Base-by-base conservation (phyloP, 208 protist genomes). In the Crithidia sp. region DNA sequence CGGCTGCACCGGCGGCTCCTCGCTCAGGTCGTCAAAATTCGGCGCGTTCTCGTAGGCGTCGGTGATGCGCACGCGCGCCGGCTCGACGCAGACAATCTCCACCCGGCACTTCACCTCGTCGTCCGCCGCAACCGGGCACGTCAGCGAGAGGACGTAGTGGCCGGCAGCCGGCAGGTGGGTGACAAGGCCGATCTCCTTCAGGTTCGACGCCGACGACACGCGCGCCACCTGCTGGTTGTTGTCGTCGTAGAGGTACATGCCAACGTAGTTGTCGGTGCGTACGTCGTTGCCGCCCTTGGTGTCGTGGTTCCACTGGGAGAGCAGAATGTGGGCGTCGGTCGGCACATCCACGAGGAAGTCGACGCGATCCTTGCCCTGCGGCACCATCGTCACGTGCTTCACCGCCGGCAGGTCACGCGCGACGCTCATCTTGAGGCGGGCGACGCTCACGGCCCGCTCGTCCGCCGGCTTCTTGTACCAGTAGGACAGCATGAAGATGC, bases 401-500 rank as follows among this genome's bases (percentile, higher is more conserved):
- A 95, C 81, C 5, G 90, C 90, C 52, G 87, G 85, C 16, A 91
- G 63, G 40, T 81, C 67, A 8, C 82, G 83, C 2, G 83, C 87
- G 13, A 95, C 87, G 44, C 75, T 54, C 14, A 86, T 68, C 5
- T 76, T 73, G 17, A 91, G 79, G 4, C 87, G 87, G 9, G 49
- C 52, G 16, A 95, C 54, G 17, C 60, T 77, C 36, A 91, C 61
- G 6, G 55, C 43, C n/a, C 74, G 59, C 52, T 55, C 75, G 66
- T 91, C 87, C 13, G 40, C 73, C 12, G 76, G 56, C 14, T 70
- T 71, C 36, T 69, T 54, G 65, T 84, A 88, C 87, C 87, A 92
- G 76, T 91, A 95, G 19, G 87, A 92, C 10, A 95, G 79, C 61
- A 91, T 58, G 77, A 95, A 95, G 36, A 79, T 85, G 40, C 83